Conservation (phyloP, 768 basidiomycete genomes). For the Dacryopinax primogenitus region DNA sequence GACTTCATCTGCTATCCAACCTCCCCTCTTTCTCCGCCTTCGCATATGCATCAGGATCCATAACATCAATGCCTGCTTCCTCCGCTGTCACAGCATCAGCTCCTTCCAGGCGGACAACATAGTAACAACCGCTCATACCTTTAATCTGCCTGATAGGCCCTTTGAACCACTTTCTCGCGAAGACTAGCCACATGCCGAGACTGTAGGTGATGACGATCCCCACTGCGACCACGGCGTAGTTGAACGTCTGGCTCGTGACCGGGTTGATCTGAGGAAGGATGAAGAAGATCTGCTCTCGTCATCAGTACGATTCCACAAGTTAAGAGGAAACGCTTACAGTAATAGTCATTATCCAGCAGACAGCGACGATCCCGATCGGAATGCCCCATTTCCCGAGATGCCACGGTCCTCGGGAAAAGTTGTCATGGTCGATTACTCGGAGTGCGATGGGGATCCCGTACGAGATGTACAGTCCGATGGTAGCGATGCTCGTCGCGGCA, state of each 20-base stretch:
- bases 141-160: conserved; percentile 57
- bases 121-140: conserved; percentile 29
- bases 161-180: conserved; percentile 58
- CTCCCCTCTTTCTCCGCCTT: conserved; percentile 17
- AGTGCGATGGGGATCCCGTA: conserved; percentile 65
- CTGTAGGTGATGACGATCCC: conserved; percentile 56
- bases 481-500: conserved; percentile 39
- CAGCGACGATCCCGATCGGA: conserved; percentile 43
- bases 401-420: conserved; percentile 57
- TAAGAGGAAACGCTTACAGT: conserved; percentile 20
- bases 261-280: conserved; percentile 57
- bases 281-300: conserved; percentile 38
- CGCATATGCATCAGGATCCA: conserved; percentile 28
- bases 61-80: conserved; percentile 38
- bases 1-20: too few species aligned
- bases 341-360: conserved; percentile 61
- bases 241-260: conserved; percentile 56
- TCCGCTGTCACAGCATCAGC: conserved; percentile 29
- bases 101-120: neutral
- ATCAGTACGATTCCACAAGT: neutral
- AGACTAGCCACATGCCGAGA: conserved; percentile 55
- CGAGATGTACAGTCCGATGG: conserved; percentile 63
- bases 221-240: conserved; percentile 64
- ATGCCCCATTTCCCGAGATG: conserved; percentile 53
- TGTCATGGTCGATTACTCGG: conserved; percentile 45